Evolutionary conservation across 2,329 filamentous ascomycete genomes (phyloP), one percentile per base, ranked within the genome.

Genomic region (Diaporthe amygdali): DNA sequence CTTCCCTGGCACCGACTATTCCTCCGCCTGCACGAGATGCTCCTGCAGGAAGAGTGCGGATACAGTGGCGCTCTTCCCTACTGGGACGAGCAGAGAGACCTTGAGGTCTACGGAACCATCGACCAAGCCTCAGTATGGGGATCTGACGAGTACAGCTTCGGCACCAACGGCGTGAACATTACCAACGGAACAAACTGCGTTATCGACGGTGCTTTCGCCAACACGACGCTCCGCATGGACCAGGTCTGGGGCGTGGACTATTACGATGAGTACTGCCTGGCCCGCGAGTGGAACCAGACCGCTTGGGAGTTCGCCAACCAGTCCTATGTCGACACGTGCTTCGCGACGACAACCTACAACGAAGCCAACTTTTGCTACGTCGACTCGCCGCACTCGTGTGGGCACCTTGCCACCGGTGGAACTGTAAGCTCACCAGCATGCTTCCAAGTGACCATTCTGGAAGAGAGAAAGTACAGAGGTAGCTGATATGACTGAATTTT

Each of bases 361-460:
- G 39, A 39, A 9, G 56, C 56, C 8, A 41, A 44, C 34, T 63
- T 44, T 7, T 76, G 76, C 66, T 72, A 76, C 34, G 72, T 75
- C 66, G 41, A 66, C n/a, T 66, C 71, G n/a, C 74, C 77, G 12
- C 72, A 78, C 66, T 69, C 68, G 22, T 71, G 64, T 27, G 77
- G 76, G 0, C 77, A 78, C 49, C 34, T 70, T 20, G 74, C 71
- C 41, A 73, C 75, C 47, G 75, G 76, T 30, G 71, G 71, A 15
- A 63, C 74, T 68, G 63, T 66, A 52, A 52, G 63, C 25, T 20
- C 3, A 4, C 27, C 12, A 0, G 10, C 8, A 52, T 0, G 0
- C 12, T 49, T 6, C 12, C 3, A 2, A 10, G 17, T 25, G 5
- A 49, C 14, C 2, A 17, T 25, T 4, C 2, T 32, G 6, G 15